Evolutionary conservation across 2,329 filamentous ascomycete species (phyloP).

Genomic region (Aspergillus caelatus): DNA sequence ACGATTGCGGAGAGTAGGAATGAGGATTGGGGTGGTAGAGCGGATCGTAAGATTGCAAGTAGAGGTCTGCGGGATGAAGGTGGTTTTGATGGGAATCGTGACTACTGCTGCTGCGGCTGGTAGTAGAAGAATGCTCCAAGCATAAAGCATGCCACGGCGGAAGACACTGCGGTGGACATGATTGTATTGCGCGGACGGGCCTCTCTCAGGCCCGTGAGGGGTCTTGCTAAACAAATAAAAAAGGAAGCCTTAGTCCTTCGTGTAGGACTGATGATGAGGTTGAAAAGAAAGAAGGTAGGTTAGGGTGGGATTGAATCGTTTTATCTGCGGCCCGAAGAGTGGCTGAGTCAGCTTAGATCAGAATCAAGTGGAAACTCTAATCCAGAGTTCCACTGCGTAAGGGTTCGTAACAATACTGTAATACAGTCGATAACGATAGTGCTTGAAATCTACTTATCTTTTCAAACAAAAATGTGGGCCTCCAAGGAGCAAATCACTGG

Average conservation of each 20-base stretch:
- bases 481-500: neutral
- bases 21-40: neutral
- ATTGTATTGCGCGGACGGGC: constrained; percentile 12
- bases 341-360: neutral
- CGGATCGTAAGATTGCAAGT: neutral
- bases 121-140: neutral
- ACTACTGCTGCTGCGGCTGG: constrained; percentile 6
- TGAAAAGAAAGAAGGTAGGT: neutral
- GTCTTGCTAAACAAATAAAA: neutral
- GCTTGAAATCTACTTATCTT: neutral
- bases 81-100: neutral
- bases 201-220: constrained; percentile 10
- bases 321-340: neutral
- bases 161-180: constrained; percentile 11
- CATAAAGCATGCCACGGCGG: neutral
- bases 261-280: neutral
- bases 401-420: neutral
- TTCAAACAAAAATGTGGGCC: neutral
- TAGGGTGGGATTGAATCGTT: neutral
- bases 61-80: neutral
- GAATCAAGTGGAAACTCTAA: neutral
- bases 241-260: neutral
- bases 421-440: neutral
- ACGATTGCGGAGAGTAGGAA: neutral
- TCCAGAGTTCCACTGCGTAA: too few species aligned